phyloP scores from a whole-genome alignment of 768 basidiomycete species.

The Auricularia sp. region DNA sequence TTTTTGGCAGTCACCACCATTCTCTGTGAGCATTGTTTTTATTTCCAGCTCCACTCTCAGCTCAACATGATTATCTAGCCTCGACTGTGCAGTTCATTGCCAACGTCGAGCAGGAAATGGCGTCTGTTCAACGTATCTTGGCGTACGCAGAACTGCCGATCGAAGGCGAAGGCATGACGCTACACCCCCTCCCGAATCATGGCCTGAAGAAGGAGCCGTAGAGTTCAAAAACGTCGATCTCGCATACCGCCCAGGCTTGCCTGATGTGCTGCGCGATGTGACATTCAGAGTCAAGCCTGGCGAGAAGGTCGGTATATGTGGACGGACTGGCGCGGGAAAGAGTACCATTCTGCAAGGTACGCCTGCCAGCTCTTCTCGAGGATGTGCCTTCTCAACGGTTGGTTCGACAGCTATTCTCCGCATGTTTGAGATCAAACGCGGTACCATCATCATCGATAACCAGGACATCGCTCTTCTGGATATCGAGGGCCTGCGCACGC shows the following conservation, averaged over 20 bases:
- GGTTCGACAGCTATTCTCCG: not conserved
- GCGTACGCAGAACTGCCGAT: conserved; percentile 53
- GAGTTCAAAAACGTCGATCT: conserved; percentile 47
- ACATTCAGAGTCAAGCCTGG: conserved; percentile 46
- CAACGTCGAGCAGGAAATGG: conserved; percentile 60
- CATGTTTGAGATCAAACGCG: not conserved
- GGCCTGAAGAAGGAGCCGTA: conserved; percentile 46
- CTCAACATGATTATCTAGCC: conserved; percentile 23
- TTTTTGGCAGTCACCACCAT: not conserved
- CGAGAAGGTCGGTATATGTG: conserved; percentile 45
- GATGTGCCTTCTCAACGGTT: not conserved
- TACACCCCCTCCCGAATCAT: conserved; percentile 39
- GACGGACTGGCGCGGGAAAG: conserved; percentile 30
- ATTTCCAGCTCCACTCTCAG: not conserved
- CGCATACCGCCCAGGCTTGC: conserved; percentile 52
- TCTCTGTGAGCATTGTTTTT: not conserved
- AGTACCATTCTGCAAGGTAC: conserved; percentile 3
- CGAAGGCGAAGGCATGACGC: conserved; percentile 37
- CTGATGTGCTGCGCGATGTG: conserved; percentile 53
- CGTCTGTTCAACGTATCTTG: conserved; percentile 60
- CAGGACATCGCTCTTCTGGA: conserved; percentile 20
- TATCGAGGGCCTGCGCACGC: conserved; percentile 21
- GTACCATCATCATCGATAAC: conserved; percentile 20
- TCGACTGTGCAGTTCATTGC: conserved; percentile 48
- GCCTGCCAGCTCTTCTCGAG: not conserved